Conservation (phyloP, 805 yeast genomes). For the Kluyveromyces lactis region DNA sequence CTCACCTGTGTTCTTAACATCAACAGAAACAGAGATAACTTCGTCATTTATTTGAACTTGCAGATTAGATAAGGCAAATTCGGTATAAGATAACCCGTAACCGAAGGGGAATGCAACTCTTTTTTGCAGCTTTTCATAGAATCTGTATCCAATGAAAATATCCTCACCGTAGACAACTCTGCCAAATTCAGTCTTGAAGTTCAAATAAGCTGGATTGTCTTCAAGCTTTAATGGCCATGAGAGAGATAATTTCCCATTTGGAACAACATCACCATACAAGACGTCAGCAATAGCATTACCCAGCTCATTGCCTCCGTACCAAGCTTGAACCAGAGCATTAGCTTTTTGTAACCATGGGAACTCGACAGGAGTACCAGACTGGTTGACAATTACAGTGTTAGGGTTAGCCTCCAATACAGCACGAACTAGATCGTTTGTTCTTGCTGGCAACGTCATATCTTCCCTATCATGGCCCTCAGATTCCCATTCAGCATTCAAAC, state of each 20-base stretch:
- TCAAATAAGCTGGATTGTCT: slow-evolving; percentile 51
- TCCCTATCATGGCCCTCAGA: too few species aligned
- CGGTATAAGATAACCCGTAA: too few species aligned
- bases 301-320: slow-evolving; percentile 50
- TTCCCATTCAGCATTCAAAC: slow-evolving; percentile 50
- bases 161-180: slow-evolving; percentile 56
- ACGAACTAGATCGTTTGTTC: slow-evolving; percentile 36
- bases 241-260: slow-evolving; percentile 50
- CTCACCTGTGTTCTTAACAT: slow-evolving; percentile 42
- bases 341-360: slow-evolving; percentile 44
- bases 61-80: slow-evolving; percentile 53
- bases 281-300: slow-evolving; percentile 57
- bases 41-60: slow-evolving; percentile 26
- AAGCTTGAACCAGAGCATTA: slow-evolving; percentile 41
- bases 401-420: slow-evolving; percentile 40
- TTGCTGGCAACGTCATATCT: slow-evolving; percentile 43
- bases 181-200: slow-evolving; percentile 44
- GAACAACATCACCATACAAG: slow-evolving; percentile 50
- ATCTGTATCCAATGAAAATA: slow-evolving; percentile 54
- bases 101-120: slow-evolving; percentile 54
- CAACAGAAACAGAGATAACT: slow-evolving; percentile 33
- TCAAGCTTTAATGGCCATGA: slow-evolving; percentile 44
- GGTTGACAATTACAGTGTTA: slow-evolving; percentile 45
- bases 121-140: slow-evolving; percentile 43
- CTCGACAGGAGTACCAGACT: slow-evolving; percentile 54